These are phyloP conservation scores for Stagonosporopsis chrysanthemi DNA, from an alignment of 2,329 filamentous ascomycete genomes.

Conservation along the genomic window DNA sequence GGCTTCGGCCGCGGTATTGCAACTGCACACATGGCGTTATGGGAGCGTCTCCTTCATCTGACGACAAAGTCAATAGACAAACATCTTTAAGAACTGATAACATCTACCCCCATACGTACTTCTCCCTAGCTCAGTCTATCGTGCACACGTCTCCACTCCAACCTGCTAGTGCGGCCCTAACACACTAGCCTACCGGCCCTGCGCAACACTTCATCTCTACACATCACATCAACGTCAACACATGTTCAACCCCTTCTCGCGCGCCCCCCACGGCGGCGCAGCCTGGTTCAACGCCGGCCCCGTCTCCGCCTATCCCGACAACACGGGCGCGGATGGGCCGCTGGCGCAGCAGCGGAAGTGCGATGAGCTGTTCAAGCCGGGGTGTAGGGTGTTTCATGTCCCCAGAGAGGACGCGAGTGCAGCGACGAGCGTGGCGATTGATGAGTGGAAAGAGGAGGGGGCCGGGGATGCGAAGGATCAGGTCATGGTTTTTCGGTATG, in stretches of 20 bases:
- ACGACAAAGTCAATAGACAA: slow-evolving; percentile 2
- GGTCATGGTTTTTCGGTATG: slow-evolving; percentile 71
- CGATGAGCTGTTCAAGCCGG: slow-evolving; percentile 21
- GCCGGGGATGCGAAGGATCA: slow-evolving; percentile 57
- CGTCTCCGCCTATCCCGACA: slow-evolving; percentile 29
- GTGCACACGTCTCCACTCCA: neutral
- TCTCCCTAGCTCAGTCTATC: neutral
- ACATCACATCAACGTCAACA: neutral
- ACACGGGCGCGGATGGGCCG: slow-evolving; percentile 18
- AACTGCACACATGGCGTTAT: slow-evolving; percentile 14
- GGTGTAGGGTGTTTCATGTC: slow-evolving; percentile 37
- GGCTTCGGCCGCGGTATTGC: neutral
- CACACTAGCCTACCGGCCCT: slow-evolving; percentile 4
- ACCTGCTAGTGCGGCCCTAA: slow-evolving; percentile 6
- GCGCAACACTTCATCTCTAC: neutral
- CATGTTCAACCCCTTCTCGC: slow-evolving; percentile 32
- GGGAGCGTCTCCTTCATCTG: slow-evolving; percentile 1
- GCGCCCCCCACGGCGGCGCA: slow-evolving; percentile 28
- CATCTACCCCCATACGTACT: neutral
- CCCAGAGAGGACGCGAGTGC: slow-evolving; percentile 31
- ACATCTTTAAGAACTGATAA: slow-evolving; percentile 4
- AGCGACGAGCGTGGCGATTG: slow-evolving; percentile 28
- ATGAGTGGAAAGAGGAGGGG: slow-evolving; percentile 39
- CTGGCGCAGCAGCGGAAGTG: slow-evolving; percentile 30
- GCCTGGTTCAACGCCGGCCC: slow-evolving; percentile 36